Evolutionary conservation across 352 stramenopile genomes (phyloP).

Genomic region (Globisporangium sylvaticum): DNA sequence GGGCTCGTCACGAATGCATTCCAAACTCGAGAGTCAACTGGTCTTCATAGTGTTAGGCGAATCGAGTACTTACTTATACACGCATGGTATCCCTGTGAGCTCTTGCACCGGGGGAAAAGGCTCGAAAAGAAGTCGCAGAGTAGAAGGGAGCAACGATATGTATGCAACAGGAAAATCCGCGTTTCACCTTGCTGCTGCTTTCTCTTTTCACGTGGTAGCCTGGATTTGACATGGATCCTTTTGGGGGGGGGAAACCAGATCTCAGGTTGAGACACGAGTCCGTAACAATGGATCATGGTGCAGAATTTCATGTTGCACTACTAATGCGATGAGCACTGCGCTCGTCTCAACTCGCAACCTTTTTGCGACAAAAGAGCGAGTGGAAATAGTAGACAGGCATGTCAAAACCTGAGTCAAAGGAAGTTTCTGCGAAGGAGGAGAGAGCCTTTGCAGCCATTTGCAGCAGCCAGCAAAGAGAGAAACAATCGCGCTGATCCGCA

Average conservation of each 20-base stretch:
- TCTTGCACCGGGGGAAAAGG: too few relatives aligned
- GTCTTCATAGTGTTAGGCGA: background rate
- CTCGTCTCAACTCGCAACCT: background rate
- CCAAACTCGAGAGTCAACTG: background rate
- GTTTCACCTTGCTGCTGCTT: background rate
- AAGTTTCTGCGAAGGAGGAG: background rate
- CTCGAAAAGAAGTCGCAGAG: background rate
- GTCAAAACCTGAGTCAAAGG: slow-evolving; percentile 1
- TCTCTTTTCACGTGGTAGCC: background rate
- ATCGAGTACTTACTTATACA: background rate
- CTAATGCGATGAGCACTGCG: background rate
- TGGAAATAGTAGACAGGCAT: background rate
- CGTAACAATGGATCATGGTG: background rate
- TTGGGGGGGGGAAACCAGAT: background rate
- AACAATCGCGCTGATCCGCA: too few relatives aligned
- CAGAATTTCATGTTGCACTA: background rate
- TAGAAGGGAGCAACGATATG: background rate
- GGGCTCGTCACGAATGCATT: background rate
- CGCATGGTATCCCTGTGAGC: background rate
- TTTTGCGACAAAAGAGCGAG: background rate
- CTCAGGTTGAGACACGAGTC: background rate
- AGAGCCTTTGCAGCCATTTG: too few relatives aligned
- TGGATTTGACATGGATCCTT: background rate
- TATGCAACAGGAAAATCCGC: background rate
- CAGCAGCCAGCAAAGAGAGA: background rate